Base-by-base conservation (phyloP, 306 rosid species). In the Hippophae rhamnoides region DNA sequence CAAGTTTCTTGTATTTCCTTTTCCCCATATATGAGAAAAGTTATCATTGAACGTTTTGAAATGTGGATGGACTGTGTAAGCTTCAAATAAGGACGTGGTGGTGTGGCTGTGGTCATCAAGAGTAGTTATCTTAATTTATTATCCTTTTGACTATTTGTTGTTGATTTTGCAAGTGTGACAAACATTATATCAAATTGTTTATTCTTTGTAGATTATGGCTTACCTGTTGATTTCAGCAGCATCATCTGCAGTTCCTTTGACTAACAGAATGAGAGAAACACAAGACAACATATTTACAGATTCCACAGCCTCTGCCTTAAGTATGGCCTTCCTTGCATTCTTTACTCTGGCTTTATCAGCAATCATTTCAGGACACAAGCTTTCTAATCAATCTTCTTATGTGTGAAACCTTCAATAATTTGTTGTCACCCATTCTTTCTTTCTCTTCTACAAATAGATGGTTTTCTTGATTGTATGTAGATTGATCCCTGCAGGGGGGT, bases 161-260 rank as follows among this genome's bases (percentile, higher is more conserved):
- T 31, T 31, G 5, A 31, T 31, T 31, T 31, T 31, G 38, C 1
- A 31, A 31, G 38, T 31, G 0, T 31, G 38, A 31, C 38, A 31
- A 31, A 31, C 38, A 31, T 31, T 31, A 31, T 31, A 31, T 31
- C 38, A 31, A 2, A 31, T 31, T 31, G 12, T 10, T 46, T 70
- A 58, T 56, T 23, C 3, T 62, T 64, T 71, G 69, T 82, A 92
- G 98, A 70, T 87, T 13, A 73, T 76, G 73, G 88, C 98, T 5
- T 87, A 85, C 69, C 71, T 92, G 18, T 53, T 85, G 79, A 73
- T 92, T 53, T 92, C 98, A 48, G 63, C 96, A 6, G 79, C 88
- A 4, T 92, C 98, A 23, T 49, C 95, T 0, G 93, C 89, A 0
- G 56, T 74, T 62, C 93, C 98, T 3, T 1, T 79, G 51, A 93